Base-by-base conservation (phyloP, 768 basidiomycete genomes). In the Symmetrospora coprosmae region DNA sequence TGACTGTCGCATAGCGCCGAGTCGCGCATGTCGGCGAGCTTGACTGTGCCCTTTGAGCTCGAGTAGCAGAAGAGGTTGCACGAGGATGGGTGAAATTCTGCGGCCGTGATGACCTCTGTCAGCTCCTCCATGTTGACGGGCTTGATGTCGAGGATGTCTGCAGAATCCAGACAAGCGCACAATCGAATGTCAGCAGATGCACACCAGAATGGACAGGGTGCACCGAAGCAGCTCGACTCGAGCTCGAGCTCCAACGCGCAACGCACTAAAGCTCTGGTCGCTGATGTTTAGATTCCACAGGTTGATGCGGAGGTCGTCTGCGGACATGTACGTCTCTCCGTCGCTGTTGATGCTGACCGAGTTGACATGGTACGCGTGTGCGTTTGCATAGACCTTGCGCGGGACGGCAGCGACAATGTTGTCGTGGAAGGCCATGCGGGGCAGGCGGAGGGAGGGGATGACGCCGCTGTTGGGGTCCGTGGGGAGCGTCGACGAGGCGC, bases 31-130 rank as follows among this genome's bases (percentile, higher is more conserved):
- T 99, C 94, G 21, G 91, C 92, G 61, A 99, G 82, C 76, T 97
- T 97, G 79, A 99, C 96, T 73, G 94, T 97, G 68, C 90, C 92
- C 75, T 97, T 97, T 61, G 94, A 97, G 75, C 88, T 91, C 64
- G 92, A 97, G 73, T 97, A 99, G 90, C 96, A 94, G 78, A 99
- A 97, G 50, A 87, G 77, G 73, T 97, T 97, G 82, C 94, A 97
- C 65, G 92, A 87, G 52, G 82, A 80, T 31, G 94, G 94, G 72
- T 97, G 94, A 75, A 99, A 97, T 75, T 99, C 94, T 47, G 94
- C 89, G 11, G 92, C 88, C n/a, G 94, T 99, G 73, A 99, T 97
- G 71, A 99, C 94, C 73, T 99, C 94, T 16, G 94, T 97, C 55
- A 99, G 78, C 73, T 99, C 94, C 72, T 99, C 94, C 94, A 99